These are phyloP conservation scores for Gracilariopsis chorda DNA, from an alignment of 23 red algal species.

Conservation along the genomic window DNA sequence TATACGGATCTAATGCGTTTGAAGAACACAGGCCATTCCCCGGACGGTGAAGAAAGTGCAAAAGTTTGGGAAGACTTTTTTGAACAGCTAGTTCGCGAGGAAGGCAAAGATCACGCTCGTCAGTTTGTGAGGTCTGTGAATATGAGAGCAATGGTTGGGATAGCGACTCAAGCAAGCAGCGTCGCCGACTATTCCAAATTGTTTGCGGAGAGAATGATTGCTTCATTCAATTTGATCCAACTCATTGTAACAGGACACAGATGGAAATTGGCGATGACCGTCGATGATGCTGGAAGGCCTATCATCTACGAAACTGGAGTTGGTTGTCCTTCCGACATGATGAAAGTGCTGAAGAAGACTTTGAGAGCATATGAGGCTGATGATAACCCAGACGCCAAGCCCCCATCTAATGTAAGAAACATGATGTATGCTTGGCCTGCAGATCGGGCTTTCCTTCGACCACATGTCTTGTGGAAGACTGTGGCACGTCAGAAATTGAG, in stretches of 20 bases:
- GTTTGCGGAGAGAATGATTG: conserved; percentile 13
- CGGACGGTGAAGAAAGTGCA: neutral
- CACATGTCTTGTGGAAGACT: neutral
- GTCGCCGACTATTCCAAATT: neutral
- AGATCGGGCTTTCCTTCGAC: neutral
- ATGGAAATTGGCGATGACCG: neutral
- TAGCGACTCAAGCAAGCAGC: neutral
- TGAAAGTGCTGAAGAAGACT: neutral
- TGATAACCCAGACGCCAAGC: neutral
- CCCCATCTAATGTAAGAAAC: neutral
- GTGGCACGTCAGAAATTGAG: too few relatives aligned
- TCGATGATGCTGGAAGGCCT: neutral
- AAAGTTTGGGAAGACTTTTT: neutral
- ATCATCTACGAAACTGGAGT: neutral
- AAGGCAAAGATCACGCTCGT: neutral
- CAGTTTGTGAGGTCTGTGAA: neutral
- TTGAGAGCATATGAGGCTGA: neutral
- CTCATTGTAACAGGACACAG: neutral
- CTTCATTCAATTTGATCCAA: neutral
- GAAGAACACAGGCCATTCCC: neutral
- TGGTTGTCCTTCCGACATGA: neutral
- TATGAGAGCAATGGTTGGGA: conserved; percentile 2
- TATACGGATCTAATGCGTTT: neutral
- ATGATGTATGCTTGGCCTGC: neutral
- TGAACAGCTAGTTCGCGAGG: neutral